These are phyloP conservation scores for Pseudopithomyces maydicus DNA, from an alignment of 2,329 filamentous ascomycete species.

Conservation along the genomic window DNA sequence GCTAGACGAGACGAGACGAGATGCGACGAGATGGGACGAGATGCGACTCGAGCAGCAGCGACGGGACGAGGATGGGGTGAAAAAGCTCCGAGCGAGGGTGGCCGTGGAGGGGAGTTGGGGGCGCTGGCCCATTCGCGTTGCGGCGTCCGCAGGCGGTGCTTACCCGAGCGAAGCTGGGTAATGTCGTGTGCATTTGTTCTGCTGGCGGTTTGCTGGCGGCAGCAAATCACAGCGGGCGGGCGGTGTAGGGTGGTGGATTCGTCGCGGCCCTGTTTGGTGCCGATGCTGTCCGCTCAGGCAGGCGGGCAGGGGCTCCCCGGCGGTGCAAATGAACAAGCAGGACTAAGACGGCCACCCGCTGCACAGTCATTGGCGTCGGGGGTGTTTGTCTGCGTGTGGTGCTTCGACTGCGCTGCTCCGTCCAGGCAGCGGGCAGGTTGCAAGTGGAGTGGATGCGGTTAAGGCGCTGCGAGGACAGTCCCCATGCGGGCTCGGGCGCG, in stretches of 20 bases:
- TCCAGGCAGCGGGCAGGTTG: not conserved
- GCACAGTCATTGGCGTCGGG: conserved; percentile 20
- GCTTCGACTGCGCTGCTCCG: too few relatives aligned
- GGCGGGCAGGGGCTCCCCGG: conserved; percentile 25
- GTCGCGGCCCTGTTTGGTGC: conserved; percentile 24
- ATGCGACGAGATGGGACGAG: not conserved
- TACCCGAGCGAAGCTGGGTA: conserved; percentile 3
- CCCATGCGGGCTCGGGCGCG: conserved; percentile 13
- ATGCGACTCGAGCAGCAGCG: too few relatives aligned
- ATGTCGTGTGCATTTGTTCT: conserved; percentile 8
- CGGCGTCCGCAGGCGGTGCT: conserved; percentile 9
- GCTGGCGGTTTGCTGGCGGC: conserved; percentile 21
- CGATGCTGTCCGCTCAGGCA: conserved; percentile 10
- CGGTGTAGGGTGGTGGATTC: conserved; percentile 16
- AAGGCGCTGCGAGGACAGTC: conserved; percentile 2
- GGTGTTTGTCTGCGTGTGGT: conserved; percentile 19
- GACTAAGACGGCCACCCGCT: conserved; percentile 22
- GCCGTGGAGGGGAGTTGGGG: conserved; percentile 23
- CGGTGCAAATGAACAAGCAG: conserved; percentile 37
- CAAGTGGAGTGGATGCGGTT: conserved; percentile 3
- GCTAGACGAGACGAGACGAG: not conserved
- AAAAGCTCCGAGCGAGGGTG: conserved; percentile 13
- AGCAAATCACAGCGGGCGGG: conserved; percentile 20
- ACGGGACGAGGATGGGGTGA: not conserved
- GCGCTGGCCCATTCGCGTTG: not conserved